Evolutionary conservation across 371 early-diverging fungal species (phyloP), one percentile per base, ranked within the genome.

Genomic region (Chytridium lagenaria): DNA sequence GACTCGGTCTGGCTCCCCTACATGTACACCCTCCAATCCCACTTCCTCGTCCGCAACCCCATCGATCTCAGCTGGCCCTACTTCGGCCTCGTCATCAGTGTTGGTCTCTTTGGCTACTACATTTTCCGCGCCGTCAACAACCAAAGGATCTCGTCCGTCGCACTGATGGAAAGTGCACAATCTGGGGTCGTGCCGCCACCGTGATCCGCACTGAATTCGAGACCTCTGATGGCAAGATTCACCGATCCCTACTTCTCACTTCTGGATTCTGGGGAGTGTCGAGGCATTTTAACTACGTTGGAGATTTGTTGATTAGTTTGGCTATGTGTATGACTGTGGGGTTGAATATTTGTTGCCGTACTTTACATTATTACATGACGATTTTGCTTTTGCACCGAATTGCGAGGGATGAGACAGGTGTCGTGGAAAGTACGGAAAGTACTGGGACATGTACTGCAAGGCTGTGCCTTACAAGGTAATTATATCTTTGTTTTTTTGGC

Each of bases 271-370:
- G 93, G 93, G 93, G 93, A 76, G 78, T 91, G 52, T 86, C 92
- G 16, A 87, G 92, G 70, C 93, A 93, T 84, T 90, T 91, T 81
- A 93, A 93, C 85, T 93, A 93, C 83, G 83, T 90, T n/a, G 92
- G 92, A 38, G 92, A 92, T 64, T 76, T 92, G 51, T 61, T 89
- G 71, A 85, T 91, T 67, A 87, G 87, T 30, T 69, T 87, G 37
- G 90, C 91, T 55, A 86, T 90, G 84, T 92, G 92, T 78, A 77
- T 89, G 79, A 78, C 89, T 59, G 92, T 91, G 78, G 90, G 89
- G 19, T 72, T 84, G 26, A 72, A 67, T 64, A n/a, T n/a, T n/a
- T n/a, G n/a, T n/a, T n/a, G n/a, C n/a, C 84, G 89, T 74, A 38
- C 90, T 16, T 74, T 90, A 68, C 91, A 91, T 28, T 89, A 90